These are phyloP conservation scores for Botrytis pseudocinerea DNA, from an alignment of 2,329 filamentous ascomycete genomes.

Conservation along the genomic window DNA sequence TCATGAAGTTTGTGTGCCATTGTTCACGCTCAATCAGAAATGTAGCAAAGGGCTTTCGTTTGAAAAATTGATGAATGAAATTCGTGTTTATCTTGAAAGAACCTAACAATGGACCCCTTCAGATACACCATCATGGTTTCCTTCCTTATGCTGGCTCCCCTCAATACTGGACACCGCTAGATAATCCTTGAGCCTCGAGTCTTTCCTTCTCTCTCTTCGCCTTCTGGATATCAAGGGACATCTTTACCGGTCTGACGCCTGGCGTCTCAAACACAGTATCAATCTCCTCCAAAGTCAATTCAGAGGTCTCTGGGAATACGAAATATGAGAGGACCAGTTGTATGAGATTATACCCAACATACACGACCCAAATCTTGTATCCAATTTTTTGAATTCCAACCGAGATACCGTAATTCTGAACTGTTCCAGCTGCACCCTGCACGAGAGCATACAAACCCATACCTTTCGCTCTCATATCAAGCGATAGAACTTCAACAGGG, in stretches of 20 bases:
- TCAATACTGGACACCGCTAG: not conserved
- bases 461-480: slow-evolving; percentile 44
- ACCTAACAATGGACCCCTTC: not conserved
- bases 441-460: slow-evolving; percentile 38
- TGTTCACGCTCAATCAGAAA: not conserved
- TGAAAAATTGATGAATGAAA: not conserved
- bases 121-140: no score
- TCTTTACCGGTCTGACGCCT: slow-evolving; percentile 47
- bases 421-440: slow-evolving; percentile 37
- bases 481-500: slow-evolving; percentile 41
- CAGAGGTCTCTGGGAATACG: slow-evolving; percentile 71
- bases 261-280: slow-evolving; percentile 60
- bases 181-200: not conserved
- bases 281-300: slow-evolving; percentile 70
- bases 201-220: slow-evolving; percentile 42
- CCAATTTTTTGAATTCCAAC: slow-evolving; percentile 49
- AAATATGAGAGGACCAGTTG: slow-evolving; percentile 52
- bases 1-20: not conserved
- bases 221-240: slow-evolving; percentile 45
- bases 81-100: not conserved
- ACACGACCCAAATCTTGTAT: slow-evolving; percentile 54
- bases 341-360: slow-evolving; percentile 51
- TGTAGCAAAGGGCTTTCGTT: not conserved
- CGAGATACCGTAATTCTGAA: slow-evolving; percentile 46
- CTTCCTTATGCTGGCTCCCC: no score